These are phyloP conservation scores for Chrysosporium keratinophilum DNA, from an alignment of 2,329 filamentous ascomycete species.

Conservation along the genomic window DNA sequence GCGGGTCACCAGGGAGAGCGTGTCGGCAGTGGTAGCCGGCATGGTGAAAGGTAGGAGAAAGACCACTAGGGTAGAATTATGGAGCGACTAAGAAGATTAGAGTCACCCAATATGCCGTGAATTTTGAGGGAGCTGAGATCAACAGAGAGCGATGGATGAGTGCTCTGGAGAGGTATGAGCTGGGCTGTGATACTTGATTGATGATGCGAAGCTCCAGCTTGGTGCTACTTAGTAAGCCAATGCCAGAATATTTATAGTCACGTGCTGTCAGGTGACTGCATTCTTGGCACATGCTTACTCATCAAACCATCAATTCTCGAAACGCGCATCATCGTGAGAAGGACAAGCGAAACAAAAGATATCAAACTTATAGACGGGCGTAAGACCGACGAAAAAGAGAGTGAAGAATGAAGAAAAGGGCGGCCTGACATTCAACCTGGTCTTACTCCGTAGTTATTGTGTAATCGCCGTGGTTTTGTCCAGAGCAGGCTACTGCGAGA, in stretches of 20 bases:
- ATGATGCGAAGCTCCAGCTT: background rate
- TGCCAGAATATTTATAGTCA: background rate
- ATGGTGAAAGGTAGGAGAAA: constrained; percentile 44
- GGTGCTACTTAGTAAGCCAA: background rate
- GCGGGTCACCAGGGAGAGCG: constrained; percentile 83
- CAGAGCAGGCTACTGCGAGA: background rate
- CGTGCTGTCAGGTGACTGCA: background rate
- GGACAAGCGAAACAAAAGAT: too few species aligned
- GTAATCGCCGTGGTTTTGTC: background rate
- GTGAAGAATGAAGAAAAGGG: too few species aligned
- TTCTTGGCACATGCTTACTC: background rate
- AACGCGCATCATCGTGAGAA: too few species aligned
- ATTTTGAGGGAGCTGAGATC: too few species aligned
- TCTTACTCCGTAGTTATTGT: background rate
- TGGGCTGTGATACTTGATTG: background rate
- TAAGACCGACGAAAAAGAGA: too few species aligned
- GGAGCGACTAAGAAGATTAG: too few species aligned
- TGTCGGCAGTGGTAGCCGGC: constrained; percentile 95
- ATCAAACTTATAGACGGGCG: too few species aligned
- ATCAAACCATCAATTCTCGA: background rate
- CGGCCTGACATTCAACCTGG: background rate
- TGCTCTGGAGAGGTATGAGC: background rate
- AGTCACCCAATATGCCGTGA: too few species aligned
- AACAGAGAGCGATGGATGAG: background rate
- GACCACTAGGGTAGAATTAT: background rate